Evolutionary conservation across 208 protist species (phyloP).

Genomic region (Leishmania arabica): DNA sequence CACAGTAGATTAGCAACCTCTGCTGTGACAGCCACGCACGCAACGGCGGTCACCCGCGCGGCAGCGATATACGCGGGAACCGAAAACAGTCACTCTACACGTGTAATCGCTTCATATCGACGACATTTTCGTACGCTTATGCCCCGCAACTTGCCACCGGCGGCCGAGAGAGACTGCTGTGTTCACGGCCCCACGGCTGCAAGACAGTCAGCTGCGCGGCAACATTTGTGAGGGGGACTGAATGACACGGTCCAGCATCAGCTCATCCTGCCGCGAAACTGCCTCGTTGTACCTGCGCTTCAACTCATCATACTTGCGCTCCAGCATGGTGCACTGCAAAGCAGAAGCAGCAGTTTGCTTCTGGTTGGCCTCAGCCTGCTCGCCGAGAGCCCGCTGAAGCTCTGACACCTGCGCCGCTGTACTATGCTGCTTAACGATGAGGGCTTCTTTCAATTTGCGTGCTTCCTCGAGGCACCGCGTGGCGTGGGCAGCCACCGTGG

Average conservation of each 20-base stretch:
- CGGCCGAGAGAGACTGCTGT: neutral
- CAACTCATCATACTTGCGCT: slow-evolving; percentile 9
- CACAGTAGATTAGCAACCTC: neutral
- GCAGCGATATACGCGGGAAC: neutral
- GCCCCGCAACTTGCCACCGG: neutral
- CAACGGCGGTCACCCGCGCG: neutral
- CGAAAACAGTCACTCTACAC: neutral
- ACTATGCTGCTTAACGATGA: slow-evolving; percentile 25
- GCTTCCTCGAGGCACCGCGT: slow-evolving; percentile 25
- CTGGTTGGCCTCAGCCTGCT: slow-evolving; percentile 14
- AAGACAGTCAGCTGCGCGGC: neutral
- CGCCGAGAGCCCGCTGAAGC: slow-evolving; percentile 23
- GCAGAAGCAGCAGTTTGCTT: slow-evolving; percentile 1
- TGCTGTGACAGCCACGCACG: neutral
- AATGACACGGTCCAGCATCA: slow-evolving; percentile 22
- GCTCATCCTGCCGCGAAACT: neutral
- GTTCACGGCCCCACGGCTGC: neutral
- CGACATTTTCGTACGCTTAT: neutral
- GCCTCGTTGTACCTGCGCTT: slow-evolving; percentile 5
- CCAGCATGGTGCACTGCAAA: slow-evolving; percentile 7
- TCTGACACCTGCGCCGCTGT: slow-evolving; percentile 11
- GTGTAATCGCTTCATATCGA: neutral
- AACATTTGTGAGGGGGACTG: slow-evolving; percentile 3
- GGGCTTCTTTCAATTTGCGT: slow-evolving; percentile 21
- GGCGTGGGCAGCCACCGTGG: slow-evolving; percentile 21